These are phyloP conservation scores for Inga laurina DNA, from an alignment of 306 rosid genomes.

Conservation along the genomic window DNA sequence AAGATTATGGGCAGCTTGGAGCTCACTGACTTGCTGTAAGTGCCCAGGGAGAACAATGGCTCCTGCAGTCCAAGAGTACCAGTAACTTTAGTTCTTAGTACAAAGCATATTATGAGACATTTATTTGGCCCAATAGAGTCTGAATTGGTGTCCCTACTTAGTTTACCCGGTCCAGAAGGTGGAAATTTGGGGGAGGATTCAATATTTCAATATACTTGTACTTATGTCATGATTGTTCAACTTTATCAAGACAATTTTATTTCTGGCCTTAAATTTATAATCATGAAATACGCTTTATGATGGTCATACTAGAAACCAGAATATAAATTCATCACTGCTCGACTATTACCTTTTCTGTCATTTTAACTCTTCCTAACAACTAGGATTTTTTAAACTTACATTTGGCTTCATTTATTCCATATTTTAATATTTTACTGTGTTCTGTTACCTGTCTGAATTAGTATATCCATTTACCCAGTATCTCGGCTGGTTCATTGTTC, in stretches of 20 bases:
- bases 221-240: background rate
- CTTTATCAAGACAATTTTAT: background rate
- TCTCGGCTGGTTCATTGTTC: too few relatives aligned
- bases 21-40: background rate
- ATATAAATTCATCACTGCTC: background rate
- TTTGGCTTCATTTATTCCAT: background rate
- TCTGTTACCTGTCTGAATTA: background rate
- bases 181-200: background rate
- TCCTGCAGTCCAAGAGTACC: background rate
- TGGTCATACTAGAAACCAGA: conserved; percentile 9
- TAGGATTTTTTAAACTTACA: background rate
- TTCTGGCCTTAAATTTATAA: background rate
- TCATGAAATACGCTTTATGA: background rate
- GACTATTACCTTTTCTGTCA: background rate
- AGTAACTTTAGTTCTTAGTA: background rate
- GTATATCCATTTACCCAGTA: background rate
- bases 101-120: background rate
- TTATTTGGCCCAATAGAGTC: background rate
- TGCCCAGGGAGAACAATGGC: background rate
- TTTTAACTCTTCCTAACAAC: conserved; percentile 13
- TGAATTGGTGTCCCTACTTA: background rate
- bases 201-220: background rate
- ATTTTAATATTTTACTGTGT: background rate
- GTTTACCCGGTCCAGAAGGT: background rate
- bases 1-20: conserved; percentile 1